Conservation (phyloP, 768 basidiomycete genomes). For the Xanthoconium stramineum region DNA sequence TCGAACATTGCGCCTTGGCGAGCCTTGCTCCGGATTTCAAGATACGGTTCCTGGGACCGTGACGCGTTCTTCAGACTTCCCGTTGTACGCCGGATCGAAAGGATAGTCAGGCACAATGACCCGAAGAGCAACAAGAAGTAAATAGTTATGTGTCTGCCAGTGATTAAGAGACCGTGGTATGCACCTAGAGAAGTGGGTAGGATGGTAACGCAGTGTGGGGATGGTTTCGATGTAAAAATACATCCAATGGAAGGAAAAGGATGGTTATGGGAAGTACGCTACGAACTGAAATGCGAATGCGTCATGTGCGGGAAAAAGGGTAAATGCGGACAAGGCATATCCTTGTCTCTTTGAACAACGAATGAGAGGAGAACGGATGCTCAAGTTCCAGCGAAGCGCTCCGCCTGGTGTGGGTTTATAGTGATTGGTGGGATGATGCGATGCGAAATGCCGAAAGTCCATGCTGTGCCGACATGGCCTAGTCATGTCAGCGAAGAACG, state of each 20-base stretch:
- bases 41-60: not conserved
- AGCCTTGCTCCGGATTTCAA: not conserved
- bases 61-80: too few relatives aligned
- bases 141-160: constrained; percentile 6
- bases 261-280: constrained; percentile 8
- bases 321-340: constrained; percentile 8
- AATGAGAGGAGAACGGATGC: constrained; percentile 21
- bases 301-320: not conserved
- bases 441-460: constrained; percentile 27
- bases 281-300: constrained; percentile 18
- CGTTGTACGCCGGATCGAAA: not conserved
- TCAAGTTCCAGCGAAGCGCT: constrained; percentile 30
- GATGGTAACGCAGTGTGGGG: constrained; percentile 15
- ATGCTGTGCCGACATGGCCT: constrained; percentile 13
- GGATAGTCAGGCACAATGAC: not conserved
- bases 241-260: constrained; percentile 6
- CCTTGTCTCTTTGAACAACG: constrained; percentile 10
- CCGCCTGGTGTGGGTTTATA: constrained; percentile 13
- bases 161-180: constrained; percentile 15
- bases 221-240: constrained; percentile 21
- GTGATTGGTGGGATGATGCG: constrained; percentile 16
- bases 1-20: too few relatives aligned
- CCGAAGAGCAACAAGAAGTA: not conserved
- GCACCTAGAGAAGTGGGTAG: constrained; percentile 12
- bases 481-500: constrained; percentile 12